phyloP scores from a whole-genome alignment of 148 eudicot species.

The Vaccinium darrowii region DNA sequence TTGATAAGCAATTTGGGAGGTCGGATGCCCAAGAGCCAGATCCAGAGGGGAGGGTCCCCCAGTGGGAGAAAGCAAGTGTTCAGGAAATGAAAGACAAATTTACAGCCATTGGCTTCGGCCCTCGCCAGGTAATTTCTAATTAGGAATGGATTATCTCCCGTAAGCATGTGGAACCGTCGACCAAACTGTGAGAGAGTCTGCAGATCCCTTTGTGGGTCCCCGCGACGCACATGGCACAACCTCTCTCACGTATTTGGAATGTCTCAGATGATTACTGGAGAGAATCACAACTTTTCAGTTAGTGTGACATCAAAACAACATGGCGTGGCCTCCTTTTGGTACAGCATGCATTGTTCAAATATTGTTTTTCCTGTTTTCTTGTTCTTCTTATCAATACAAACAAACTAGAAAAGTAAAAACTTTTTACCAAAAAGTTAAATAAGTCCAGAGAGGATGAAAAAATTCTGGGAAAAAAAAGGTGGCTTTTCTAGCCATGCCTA shows the following conservation, averaged over 20 bases:
- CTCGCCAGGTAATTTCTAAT: slow-evolving; percentile 69
- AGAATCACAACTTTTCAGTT: not conserved
- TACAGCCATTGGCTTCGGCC: slow-evolving; percentile 70
- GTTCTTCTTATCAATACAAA: not conserved
- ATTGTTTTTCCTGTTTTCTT: not conserved
- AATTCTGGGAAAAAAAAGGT: too few species aligned
- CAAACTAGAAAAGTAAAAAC: not conserved
- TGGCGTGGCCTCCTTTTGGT: not conserved
- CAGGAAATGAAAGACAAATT: slow-evolving; percentile 95
- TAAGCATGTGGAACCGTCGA: not conserved
- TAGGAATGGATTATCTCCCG: not conserved
- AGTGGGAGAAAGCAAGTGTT: slow-evolving; percentile 81
- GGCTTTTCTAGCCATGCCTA: too few species aligned
- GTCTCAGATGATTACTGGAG: not conserved
- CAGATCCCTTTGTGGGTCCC: not conserved
- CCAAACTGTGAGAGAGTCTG: not conserved
- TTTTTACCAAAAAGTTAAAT: not conserved
- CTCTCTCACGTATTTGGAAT: not conserved
- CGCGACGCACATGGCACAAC: not conserved
- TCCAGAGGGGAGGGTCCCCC: slow-evolving; percentile 93
- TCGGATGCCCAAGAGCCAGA: slow-evolving; percentile 84
- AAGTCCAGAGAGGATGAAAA: not conserved
- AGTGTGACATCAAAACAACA: not conserved
- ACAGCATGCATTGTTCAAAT: not conserved
- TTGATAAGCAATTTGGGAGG: slow-evolving; percentile 82